A percentile compares a stretch with the other conserved stretches of the same genome.
These are phyloP conservation scores for Aspergillus puulaauensis DNA, from an alignment of 2,329 filamentous ascomycete genomes.

Conservation along the genomic window DNA sequence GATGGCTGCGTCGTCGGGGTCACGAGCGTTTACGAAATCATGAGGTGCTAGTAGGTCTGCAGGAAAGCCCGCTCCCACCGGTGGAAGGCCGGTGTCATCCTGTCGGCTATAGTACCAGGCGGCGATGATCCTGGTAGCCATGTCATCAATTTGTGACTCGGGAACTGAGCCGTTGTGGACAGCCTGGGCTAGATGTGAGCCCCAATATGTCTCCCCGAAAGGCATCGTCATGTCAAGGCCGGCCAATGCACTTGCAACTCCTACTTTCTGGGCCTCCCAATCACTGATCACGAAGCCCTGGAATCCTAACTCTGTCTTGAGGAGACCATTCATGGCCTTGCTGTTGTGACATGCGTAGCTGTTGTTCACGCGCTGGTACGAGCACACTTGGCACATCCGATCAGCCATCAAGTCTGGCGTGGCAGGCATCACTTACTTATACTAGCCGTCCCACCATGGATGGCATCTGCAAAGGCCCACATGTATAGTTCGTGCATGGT, in stretches of 20 bases:
- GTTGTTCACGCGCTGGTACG: slow-evolving; percentile 68
- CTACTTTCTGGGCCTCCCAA: slow-evolving; percentile 71
- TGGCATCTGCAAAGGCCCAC: slow-evolving; percentile 64
- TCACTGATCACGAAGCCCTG: slow-evolving; percentile 73
- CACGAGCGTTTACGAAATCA: slow-evolving; percentile 56
- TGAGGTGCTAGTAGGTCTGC: slow-evolving; percentile 45
- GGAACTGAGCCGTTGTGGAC: slow-evolving; percentile 57
- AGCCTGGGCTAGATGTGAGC: slow-evolving; percentile 49
- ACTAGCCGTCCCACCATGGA: slow-evolving; percentile 54
- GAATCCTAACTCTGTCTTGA: slow-evolving; percentile 79
- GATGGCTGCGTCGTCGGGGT: slow-evolving; percentile 21
- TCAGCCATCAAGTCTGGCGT: too few species aligned
- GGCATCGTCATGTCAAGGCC: slow-evolving; percentile 30
- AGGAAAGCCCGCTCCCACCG: slow-evolving; percentile 14
- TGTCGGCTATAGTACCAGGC: slow-evolving; percentile 10
- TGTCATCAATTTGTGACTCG: slow-evolving; percentile 56
- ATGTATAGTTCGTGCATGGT: slow-evolving; percentile 67
- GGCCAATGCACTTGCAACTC: slow-evolving; percentile 22
- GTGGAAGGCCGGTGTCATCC: too few species aligned
- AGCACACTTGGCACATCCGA: slow-evolving; percentile 57
- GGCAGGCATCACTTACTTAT: too few species aligned
- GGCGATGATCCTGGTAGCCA: slow-evolving; percentile 47
- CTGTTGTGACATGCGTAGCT: slow-evolving; percentile 79
- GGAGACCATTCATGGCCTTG: slow-evolving; percentile 69
- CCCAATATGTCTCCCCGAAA: too few species aligned